Evolutionary conservation across 2,329 filamentous ascomycete species (phyloP).

Genomic region (Hypoxylon sp.): DNA sequence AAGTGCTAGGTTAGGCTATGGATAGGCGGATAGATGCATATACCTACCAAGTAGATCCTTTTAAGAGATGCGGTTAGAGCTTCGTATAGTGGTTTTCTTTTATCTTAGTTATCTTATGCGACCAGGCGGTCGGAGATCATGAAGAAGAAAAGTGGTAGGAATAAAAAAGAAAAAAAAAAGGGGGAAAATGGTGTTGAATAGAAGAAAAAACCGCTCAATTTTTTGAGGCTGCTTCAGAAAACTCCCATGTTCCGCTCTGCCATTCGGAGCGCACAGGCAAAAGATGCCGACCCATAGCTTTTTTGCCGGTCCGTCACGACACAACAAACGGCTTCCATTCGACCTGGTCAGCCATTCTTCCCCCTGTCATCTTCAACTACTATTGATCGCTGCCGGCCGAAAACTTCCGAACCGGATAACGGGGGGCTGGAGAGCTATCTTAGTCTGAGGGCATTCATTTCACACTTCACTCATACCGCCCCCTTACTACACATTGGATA

Average conservation of each 20-base stretch:
- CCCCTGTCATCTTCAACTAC: constrained; percentile 20
- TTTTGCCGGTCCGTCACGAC: constrained; percentile 28
- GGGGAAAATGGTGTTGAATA: background rate
- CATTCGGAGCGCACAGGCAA: constrained; percentile 12
- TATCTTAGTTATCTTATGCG: no score
- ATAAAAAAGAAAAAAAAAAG: background rate
- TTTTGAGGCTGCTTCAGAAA: constrained; percentile 22
- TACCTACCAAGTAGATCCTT: constrained; percentile 15
- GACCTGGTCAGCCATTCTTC: constrained; percentile 4
- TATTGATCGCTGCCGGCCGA: constrained; percentile 18
- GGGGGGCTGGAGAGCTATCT: no score
- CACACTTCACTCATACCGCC: no score
- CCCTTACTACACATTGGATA: background rate
- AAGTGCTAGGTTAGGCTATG: no score
- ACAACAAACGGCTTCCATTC: constrained; percentile 24
- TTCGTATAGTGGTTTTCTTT: background rate
- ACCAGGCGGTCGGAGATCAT: background rate
- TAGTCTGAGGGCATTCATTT: no score
- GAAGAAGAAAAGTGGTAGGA: background rate
- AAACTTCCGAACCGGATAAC: constrained; percentile 27
- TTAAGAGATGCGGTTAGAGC: constrained; percentile 18
- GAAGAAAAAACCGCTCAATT: constrained; percentile 30
- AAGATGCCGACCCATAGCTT: constrained; percentile 16
- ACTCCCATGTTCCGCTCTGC: constrained; percentile 17
- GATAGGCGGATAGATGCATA: no score